Percentiles rank a stretch among this genome's conserved stretches.
Conservation (phyloP, 2,329 filamentous ascomycete species). For the Boeremia lycopersici region DNA sequence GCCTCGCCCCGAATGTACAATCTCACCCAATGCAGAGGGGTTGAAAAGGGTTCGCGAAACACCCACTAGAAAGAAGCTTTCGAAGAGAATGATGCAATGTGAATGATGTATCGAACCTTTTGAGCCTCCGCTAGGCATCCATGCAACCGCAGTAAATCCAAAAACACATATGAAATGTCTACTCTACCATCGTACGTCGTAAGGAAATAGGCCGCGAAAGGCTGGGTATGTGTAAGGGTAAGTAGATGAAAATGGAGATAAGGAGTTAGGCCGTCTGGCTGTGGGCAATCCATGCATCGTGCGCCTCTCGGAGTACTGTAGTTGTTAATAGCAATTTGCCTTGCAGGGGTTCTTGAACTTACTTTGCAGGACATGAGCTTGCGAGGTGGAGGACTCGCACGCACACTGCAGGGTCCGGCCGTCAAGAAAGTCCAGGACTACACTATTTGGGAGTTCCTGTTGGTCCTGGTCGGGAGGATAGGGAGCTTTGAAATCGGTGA, state of each 20-base stretch:
- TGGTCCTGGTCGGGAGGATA: constrained; percentile 87
- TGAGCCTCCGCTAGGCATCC: constrained; percentile 11
- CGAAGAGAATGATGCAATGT: constrained; percentile 9
- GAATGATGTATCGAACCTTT: constrained; percentile 15
- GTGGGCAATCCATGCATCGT: constrained; percentile 46
- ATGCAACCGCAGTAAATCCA: constrained; percentile 13
- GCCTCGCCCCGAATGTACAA: constrained; percentile 12
- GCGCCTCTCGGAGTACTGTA: constrained; percentile 46
- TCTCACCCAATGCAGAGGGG: constrained; percentile 11
- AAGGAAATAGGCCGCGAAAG: constrained; percentile 14
- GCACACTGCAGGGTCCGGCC: constrained; percentile 68
- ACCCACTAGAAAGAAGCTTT: constrained; percentile 2
- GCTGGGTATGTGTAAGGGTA: constrained; percentile 10
- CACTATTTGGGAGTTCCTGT: constrained; percentile 90
- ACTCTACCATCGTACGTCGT: constrained; percentile 16
- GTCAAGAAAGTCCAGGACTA: constrained; percentile 67
- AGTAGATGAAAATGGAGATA: constrained; percentile 1
- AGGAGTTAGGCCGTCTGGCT: constrained; percentile 28
- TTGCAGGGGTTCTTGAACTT: constrained; percentile 12
- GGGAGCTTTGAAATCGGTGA: constrained; percentile 80
- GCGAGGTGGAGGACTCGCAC: constrained; percentile 43
- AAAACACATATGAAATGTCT: constrained; percentile 15
- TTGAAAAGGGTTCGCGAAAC: constrained; percentile 14
- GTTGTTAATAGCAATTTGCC: constrained; percentile 17
- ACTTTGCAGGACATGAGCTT: constrained; percentile 47